Conservation (phyloP, 2,329 filamentous ascomycete genomes). For the Aschersonia sp. region DNA sequence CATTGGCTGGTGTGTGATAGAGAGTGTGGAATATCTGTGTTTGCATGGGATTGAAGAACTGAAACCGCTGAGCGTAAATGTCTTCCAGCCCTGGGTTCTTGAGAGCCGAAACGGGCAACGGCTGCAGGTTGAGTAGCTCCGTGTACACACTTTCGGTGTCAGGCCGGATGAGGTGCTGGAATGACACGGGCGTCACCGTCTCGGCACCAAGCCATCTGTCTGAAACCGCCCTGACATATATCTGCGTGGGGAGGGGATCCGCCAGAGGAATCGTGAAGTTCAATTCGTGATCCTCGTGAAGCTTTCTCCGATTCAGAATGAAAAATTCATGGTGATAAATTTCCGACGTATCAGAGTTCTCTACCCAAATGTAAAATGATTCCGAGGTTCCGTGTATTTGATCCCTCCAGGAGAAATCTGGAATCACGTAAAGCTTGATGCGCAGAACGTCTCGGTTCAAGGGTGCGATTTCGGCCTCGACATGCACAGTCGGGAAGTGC, state of each 20-base stretch:
- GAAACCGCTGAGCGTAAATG: conserved; percentile 76
- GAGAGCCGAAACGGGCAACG: conserved; percentile 71
- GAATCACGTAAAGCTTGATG: conserved; percentile 74
- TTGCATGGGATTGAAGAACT: conserved; percentile 99
- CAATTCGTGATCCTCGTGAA: conserved; percentile 92
- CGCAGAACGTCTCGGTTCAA: conserved; percentile 87
- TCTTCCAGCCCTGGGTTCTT: conserved; percentile 81
- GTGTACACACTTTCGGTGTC: conserved; percentile 98
- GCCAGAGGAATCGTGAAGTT: conserved; percentile 95
- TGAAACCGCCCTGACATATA: conserved; percentile 88
- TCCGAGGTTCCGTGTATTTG: conserved; percentile 86
- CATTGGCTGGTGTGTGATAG: conserved; percentile 84
- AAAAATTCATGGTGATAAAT: conserved; percentile 98
- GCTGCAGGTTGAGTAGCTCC: conserved; percentile 81
- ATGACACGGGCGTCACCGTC: conserved; percentile 88
- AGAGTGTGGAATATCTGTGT: conserved; percentile 96
- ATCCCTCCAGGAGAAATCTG: conserved; percentile 92
- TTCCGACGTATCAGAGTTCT: conserved; percentile 93
- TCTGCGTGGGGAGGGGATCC: conserved; percentile 86
- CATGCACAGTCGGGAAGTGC: conserved; percentile 81
- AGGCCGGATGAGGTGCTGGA: conserved; percentile 92
- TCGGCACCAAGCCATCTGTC: conserved; percentile 96
- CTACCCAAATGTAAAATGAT: conserved; percentile 97
- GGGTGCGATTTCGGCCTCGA: conserved; percentile 91
- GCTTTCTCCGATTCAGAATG: conserved; percentile 76